A percentile compares a stretch with the other conserved stretches of the same genome.
phyloP scores from a whole-genome alignment of 257 asterid genomes.

The Buddleja alternifolia region DNA sequence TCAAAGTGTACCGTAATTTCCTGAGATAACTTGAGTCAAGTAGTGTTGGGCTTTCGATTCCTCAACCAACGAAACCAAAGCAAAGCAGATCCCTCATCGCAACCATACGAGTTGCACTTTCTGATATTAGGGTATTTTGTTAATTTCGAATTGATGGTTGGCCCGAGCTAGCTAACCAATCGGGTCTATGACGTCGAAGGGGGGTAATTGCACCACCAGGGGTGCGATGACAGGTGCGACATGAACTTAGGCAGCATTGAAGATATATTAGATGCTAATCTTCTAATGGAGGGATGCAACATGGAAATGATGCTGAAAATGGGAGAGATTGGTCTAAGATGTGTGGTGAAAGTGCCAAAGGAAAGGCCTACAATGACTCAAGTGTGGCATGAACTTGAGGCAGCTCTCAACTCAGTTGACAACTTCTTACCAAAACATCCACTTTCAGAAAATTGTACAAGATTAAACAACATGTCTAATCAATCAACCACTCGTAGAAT shows the following conservation, averaged over 20 bases:
- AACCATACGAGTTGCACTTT: no score
- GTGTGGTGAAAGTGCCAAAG: slow-evolving; percentile 64
- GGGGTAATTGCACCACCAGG: no score
- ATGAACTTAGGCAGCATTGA: slow-evolving; percentile 55
- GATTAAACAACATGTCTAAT: background rate
- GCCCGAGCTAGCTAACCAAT: no score
- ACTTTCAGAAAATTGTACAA: background rate
- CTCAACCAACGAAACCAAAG: no score
- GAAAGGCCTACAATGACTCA: slow-evolving; percentile 74
- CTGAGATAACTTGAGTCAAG: no score
- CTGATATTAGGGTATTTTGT: no score
- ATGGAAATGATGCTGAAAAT: slow-evolving; percentile 64
- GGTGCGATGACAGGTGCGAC: no score
- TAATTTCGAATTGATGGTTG: no score
- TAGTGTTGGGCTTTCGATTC: no score
- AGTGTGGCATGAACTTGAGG: slow-evolving; percentile 67
- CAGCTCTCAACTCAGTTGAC: slow-evolving; percentile 34
- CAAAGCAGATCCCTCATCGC: no score
- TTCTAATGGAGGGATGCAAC: slow-evolving; percentile 58
- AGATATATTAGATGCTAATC: slow-evolving; percentile 64
- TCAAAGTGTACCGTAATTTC: no score
- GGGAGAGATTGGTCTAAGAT: slow-evolving; percentile 67
- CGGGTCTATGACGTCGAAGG: no score
- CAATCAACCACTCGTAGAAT: background rate
- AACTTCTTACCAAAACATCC: background rate